Conservation (phyloP, 148 eudicot species). For the Diospyros lotus region DNA sequence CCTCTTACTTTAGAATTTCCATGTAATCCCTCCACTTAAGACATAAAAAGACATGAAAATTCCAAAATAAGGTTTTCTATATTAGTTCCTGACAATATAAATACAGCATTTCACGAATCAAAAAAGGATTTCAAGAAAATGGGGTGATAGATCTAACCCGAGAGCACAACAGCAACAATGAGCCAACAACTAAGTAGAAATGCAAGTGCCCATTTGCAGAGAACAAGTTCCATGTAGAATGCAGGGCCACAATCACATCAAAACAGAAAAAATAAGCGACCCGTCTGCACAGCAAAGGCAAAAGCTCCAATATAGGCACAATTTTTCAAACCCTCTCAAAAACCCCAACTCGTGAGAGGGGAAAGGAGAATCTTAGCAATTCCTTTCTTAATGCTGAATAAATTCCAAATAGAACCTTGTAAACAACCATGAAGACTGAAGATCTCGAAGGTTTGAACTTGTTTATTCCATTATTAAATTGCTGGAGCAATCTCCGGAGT, state of each 20-base stretch:
- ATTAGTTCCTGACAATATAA: neutral
- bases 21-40: conserved; percentile 57
- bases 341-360: neutral
- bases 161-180: conserved; percentile 37
- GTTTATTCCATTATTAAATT: conserved; percentile 9
- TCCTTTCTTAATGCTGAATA: conserved; percentile 40
- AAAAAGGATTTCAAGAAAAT: neutral
- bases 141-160: conserved; percentile 36
- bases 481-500: conserved; percentile 12
- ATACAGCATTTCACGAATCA: conserved; percentile 1
- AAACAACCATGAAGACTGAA: conserved; percentile 13
- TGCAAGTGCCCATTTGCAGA: conserved; percentile 39
- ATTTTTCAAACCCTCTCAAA: neutral
- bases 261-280: conserved; percentile 11
- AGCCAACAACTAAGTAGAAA: conserved; percentile 47
- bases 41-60: conserved; percentile 11
- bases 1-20: conserved; percentile 74
- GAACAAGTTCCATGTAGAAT: conserved; percentile 49
- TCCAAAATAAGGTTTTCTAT: neutral
- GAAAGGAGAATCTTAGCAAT: conserved; percentile 28
- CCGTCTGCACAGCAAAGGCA: conserved; percentile 20
- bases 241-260: conserved; percentile 16
- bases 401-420: conserved; percentile 24
- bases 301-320: neutral
- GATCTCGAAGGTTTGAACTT: neutral